Percentiles rank a stretch among this genome's conserved stretches.
These are phyloP conservation scores for Stachybotrys elegans DNA, from an alignment of 2,329 filamentous ascomycete genomes.

Conservation along the genomic window DNA sequence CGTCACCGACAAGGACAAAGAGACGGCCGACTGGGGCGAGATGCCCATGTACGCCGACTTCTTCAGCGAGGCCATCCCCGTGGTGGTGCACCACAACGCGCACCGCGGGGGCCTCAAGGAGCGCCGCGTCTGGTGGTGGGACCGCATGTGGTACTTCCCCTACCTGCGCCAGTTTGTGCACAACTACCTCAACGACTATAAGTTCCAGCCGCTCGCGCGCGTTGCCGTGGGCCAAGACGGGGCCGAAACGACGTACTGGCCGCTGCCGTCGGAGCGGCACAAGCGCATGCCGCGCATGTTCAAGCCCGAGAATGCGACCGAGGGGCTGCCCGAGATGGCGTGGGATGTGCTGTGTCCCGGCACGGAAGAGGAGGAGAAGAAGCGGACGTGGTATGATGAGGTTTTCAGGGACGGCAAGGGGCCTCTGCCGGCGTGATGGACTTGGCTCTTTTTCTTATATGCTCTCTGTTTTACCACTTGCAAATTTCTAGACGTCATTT, in stretches of 20 bases:
- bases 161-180: conserved; percentile 15
- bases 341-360: conserved; percentile 1
- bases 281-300: conserved; percentile 5
- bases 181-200: conserved; percentile 5
- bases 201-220: background rate
- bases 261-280: background rate
- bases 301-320: background rate
- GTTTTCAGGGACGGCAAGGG: conserved; percentile 6
- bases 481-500: no score
- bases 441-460: no score
- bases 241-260: background rate
- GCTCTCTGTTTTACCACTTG: no score
- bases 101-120: conserved; percentile 10
- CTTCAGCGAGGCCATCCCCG: conserved; percentile 13
- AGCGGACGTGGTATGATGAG: conserved; percentile 4
- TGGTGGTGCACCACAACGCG: conserved; percentile 15
- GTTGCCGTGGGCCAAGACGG: background rate
- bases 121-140: conserved; percentile 12
- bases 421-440: no score
- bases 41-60: conserved; percentile 14
- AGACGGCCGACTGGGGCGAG: conserved; percentile 2
- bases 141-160: conserved; percentile 17
- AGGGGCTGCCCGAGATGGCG: background rate
- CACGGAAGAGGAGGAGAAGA: background rate
- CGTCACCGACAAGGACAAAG: background rate